Conservation (phyloP, 2,329 filamentous ascomycete genomes). For the Trichoderma polysporum region DNA sequence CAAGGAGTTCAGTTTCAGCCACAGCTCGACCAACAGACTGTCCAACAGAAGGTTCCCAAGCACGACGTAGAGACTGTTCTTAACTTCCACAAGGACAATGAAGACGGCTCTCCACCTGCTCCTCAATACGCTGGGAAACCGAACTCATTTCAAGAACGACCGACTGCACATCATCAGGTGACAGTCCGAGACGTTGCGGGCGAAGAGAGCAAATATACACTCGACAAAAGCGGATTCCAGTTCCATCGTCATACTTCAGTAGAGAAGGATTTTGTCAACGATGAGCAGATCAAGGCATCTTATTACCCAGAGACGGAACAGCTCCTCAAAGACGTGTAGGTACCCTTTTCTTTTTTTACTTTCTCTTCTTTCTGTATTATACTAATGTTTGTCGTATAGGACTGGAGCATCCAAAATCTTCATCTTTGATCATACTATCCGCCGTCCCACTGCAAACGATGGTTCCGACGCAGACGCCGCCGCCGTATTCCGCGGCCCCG, state of each 20-base stretch:
- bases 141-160: constrained; percentile 35
- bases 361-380: not conserved
- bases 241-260: constrained; percentile 30
- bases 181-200: constrained; percentile 39
- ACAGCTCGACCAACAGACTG: constrained; percentile 5
- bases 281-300: constrained; percentile 59
- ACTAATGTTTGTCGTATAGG: constrained; percentile 32
- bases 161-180: constrained; percentile 30
- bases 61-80: constrained; percentile 37
- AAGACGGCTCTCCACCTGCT: constrained; percentile 42
- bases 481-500: constrained; percentile 45
- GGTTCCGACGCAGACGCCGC: not conserved
- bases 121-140: constrained; percentile 37
- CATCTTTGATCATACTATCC: constrained; percentile 64
- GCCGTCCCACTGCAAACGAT: constrained; percentile 29
- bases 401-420: constrained; percentile 56
- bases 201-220: constrained; percentile 36
- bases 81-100: constrained; percentile 42
- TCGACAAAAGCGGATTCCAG: constrained; percentile 43
- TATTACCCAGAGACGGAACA: constrained; percentile 75
- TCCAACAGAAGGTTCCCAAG: constrained; percentile 16
- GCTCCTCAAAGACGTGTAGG: constrained; percentile 59
- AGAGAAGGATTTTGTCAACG: constrained; percentile 48
- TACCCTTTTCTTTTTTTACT: not conserved
- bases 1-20: constrained; percentile 10